A percentile compares a stretch with the other conserved stretches of the same genome.
These are phyloP conservation scores for Jasminum sambac DNA, from an alignment of 257 asterid genomes.

Conservation along the genomic window DNA sequence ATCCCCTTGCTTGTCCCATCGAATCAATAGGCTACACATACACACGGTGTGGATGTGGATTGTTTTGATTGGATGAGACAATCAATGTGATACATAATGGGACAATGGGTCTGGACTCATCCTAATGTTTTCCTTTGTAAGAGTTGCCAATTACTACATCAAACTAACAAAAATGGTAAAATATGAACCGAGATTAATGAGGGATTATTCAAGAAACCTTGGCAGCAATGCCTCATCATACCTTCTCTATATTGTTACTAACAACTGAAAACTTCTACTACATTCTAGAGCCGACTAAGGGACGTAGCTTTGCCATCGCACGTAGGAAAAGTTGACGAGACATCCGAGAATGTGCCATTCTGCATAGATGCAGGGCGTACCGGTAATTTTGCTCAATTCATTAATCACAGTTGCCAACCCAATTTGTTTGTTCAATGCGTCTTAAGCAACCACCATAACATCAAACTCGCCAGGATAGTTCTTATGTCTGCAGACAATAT, in stretches of 20 bases:
- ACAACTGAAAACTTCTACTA: background rate
- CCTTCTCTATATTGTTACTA: conserved; percentile 11
- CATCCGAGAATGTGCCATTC: conserved; percentile 57
- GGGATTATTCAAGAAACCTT: background rate
- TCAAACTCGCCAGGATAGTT: conserved; percentile 62
- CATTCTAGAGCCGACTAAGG: conserved; percentile 67
- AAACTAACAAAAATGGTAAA: background rate
- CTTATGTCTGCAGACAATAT: conserved; percentile 84
- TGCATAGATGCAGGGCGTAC: conserved; percentile 79
- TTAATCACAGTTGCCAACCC: conserved; percentile 87
- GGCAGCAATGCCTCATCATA: background rate
- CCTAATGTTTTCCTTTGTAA: background rate
- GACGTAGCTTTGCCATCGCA: conserved; percentile 65
- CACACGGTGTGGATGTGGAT: too few species aligned
- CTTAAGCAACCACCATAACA: conserved; percentile 64
- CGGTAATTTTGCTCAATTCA: conserved; percentile 74
- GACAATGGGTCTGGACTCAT: too few species aligned
- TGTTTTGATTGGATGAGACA: too few species aligned
- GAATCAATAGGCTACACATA: too few species aligned
- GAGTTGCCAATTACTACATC: background rate
- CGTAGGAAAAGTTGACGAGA: conserved; percentile 39
- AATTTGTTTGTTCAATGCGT: conserved; percentile 85
- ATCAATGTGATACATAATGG: too few species aligned
- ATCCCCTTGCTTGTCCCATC: too few species aligned
- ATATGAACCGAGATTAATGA: background rate